Evolutionary conservation across 352 stramenopile genomes (phyloP).

Genomic region (Pythium guiyangense): DNA sequence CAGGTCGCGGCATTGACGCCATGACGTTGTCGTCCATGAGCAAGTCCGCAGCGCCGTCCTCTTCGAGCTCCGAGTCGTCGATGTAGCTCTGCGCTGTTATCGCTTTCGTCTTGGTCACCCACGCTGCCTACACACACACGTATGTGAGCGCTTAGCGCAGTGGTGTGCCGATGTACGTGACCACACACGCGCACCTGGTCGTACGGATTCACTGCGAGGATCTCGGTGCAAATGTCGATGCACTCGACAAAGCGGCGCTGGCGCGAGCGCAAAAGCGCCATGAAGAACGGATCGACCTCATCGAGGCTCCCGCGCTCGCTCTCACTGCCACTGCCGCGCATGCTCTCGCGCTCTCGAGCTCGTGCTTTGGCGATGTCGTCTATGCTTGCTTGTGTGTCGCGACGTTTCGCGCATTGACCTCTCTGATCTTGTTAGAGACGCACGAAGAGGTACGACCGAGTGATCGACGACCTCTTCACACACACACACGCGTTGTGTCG

Average conservation of each 20-base stretch:
- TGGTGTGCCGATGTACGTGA: too few species aligned
- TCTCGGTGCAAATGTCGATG: constrained; percentile 77
- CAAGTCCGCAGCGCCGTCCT: constrained; percentile 87
- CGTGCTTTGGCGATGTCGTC: too few species aligned
- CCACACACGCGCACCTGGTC: constrained; percentile 71
- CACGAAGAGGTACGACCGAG: too few species aligned
- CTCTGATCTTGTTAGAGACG: too few species aligned
- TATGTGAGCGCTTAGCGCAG: too few species aligned
- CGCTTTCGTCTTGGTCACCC: constrained; percentile 89
- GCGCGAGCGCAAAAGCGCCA: constrained; percentile 71
- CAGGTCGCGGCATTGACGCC: constrained; percentile 79
- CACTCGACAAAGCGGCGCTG: constrained; percentile 80
- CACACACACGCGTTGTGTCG: too few species aligned
- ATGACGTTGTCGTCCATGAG: constrained; percentile 93
- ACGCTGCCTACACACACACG: constrained; percentile 68
- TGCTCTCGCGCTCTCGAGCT: constrained; percentile 1
- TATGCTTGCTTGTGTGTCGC: not conserved
- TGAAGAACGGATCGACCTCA: constrained; percentile 87
- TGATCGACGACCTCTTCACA: too few species aligned
- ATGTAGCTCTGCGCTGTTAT: constrained; percentile 88
- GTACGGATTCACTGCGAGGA: constrained; percentile 83
- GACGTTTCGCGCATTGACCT: constrained; percentile 9
- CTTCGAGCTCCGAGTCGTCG: constrained; percentile 91
- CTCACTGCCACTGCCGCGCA: constrained; percentile 2
- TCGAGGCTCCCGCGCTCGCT: constrained; percentile 39